A percentile compares a stretch with the other conserved stretches of the same genome.
These are phyloP conservation scores for Mimosa bimucronata DNA, from an alignment of 306 rosid species.

Conservation along the genomic window DNA sequence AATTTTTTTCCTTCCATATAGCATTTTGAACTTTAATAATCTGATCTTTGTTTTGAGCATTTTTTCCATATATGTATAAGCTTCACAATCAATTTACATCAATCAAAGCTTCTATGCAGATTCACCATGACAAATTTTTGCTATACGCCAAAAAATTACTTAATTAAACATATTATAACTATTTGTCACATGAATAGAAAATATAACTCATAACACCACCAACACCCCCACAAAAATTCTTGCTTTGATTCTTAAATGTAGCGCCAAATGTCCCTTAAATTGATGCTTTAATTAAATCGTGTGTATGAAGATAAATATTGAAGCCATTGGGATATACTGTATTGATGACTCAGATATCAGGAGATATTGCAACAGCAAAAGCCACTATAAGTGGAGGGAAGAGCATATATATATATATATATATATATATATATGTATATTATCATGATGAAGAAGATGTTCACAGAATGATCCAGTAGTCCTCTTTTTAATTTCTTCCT, in stretches of 20 bases:
- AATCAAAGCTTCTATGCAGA: not conserved
- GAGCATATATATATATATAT: not conserved
- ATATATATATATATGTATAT: too few relatives aligned
- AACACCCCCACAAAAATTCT: not conserved
- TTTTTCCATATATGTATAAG: too few relatives aligned
- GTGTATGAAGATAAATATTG: too few relatives aligned
- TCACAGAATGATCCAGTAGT: not conserved
- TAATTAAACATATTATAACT: not conserved
- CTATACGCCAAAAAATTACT: not conserved
- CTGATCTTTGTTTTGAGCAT: too few relatives aligned
- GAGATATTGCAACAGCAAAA: not conserved
- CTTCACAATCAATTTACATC: not conserved
- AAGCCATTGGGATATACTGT: not conserved
- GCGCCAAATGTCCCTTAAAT: too few relatives aligned
- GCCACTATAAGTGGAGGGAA: constrained; percentile 19
- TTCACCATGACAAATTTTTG: not conserved
- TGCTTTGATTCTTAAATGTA: not conserved
- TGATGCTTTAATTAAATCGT: too few relatives aligned
- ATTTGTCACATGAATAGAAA: not conserved
- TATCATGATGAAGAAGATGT: not conserved
- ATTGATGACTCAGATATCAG: not conserved
- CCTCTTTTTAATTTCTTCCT: not conserved
- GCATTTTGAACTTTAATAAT: too few relatives aligned
- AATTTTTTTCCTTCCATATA: too few relatives aligned
- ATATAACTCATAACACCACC: not conserved